A percentile compares a stretch with the other conserved stretches of the same genome.
Evolutionary conservation across 352 stramenopile species (phyloP).

Genomic region (Phytophthora idaei): DNA sequence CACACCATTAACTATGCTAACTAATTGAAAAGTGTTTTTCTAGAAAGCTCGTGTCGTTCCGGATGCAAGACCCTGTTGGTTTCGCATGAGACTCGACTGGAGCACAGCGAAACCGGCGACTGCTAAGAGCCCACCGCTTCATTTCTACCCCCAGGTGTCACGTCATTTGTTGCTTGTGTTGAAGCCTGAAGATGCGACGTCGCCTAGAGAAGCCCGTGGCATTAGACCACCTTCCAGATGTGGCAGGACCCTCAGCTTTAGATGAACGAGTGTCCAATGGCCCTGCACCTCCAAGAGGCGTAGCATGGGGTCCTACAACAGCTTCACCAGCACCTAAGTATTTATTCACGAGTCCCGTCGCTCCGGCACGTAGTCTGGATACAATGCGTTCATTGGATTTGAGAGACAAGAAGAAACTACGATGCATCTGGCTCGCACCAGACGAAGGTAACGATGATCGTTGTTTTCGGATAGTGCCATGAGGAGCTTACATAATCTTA

Average conservation of each 20-base stretch:
- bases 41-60: slow-evolving; percentile 3
- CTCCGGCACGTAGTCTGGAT: slow-evolving; percentile 15
- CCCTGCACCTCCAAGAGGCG: slow-evolving; percentile 1
- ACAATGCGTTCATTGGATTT: slow-evolving; percentile 48
- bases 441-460: slow-evolving; percentile 62
- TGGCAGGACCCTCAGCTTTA: slow-evolving; percentile 9
- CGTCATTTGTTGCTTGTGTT: not conserved
- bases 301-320: slow-evolving; percentile 14
- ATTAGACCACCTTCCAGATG: slow-evolving; percentile 30
- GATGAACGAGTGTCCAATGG: slow-evolving; percentile 3
- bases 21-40: slow-evolving; percentile 29
- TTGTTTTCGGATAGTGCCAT: not conserved
- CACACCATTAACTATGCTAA: slow-evolving; percentile 23
- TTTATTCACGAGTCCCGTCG: slow-evolving; percentile 31
- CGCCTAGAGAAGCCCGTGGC: slow-evolving; percentile 24
- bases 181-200: slow-evolving; percentile 26
- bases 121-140: slow-evolving; percentile 16
- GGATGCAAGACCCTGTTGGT: slow-evolving; percentile 17
- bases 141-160: not conserved
- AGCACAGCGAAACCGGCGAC: slow-evolving; percentile 20
- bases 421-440: slow-evolving; percentile 67
- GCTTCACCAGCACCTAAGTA: slow-evolving; percentile 16
- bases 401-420: slow-evolving; percentile 72
- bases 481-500: not conserved
- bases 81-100: slow-evolving; percentile 13